A percentile compares a stretch with the other conserved stretches of the same genome.
phyloP scores from a whole-genome alignment of 2,329 filamentous ascomycete genomes.

The Trichoderma cornu-damae region DNA sequence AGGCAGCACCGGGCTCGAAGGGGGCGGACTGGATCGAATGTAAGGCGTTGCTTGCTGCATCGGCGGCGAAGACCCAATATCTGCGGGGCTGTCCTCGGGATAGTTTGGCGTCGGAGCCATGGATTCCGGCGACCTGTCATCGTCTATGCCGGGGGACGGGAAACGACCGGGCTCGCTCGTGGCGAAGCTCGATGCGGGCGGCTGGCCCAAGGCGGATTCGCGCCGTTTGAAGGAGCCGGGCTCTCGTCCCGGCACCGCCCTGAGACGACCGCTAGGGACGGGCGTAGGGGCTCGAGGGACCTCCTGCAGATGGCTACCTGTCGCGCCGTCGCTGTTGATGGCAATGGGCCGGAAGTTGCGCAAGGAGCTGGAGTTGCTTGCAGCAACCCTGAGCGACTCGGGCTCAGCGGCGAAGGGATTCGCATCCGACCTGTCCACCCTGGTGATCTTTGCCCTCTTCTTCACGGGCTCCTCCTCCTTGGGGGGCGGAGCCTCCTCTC shows the following conservation, averaged over 20 bases:
- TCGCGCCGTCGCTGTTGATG: slow-evolving; percentile 41
- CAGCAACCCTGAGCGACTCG: slow-evolving; percentile 82
- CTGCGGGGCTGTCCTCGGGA: slow-evolving; percentile 65
- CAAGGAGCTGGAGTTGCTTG: slow-evolving; percentile 83
- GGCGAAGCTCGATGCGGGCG: slow-evolving; percentile 44
- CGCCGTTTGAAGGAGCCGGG: slow-evolving; percentile 40
- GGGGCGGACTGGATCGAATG: slow-evolving; percentile 56
- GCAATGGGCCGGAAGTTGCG: slow-evolving; percentile 74
- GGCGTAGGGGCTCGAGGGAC: slow-evolving; percentile 74
- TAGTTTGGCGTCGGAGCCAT: slow-evolving; percentile 47
- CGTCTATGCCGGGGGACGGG: slow-evolving; percentile 43
- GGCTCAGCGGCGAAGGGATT: slow-evolving; percentile 66
- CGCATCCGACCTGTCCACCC: slow-evolving; percentile 66
- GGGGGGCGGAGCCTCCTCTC: slow-evolving; percentile 44
- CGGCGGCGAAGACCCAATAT: slow-evolving; percentile 87
- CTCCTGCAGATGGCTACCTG: slow-evolving; percentile 58
- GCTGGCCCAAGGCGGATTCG: slow-evolving; percentile 54
- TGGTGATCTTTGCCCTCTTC: slow-evolving; percentile 75
- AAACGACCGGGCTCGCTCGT: slow-evolving; percentile 37
- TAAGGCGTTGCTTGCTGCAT: slow-evolving; percentile 59
- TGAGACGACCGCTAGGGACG: slow-evolving; percentile 49
- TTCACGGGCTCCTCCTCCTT: slow-evolving; percentile 48
- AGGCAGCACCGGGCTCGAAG: slow-evolving; percentile 74
- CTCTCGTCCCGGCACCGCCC: slow-evolving; percentile 29
- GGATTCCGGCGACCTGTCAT: slow-evolving; percentile 52